Conservation (phyloP, 2,329 filamentous ascomycete genomes). For the Sporothrix brasiliensis region DNA sequence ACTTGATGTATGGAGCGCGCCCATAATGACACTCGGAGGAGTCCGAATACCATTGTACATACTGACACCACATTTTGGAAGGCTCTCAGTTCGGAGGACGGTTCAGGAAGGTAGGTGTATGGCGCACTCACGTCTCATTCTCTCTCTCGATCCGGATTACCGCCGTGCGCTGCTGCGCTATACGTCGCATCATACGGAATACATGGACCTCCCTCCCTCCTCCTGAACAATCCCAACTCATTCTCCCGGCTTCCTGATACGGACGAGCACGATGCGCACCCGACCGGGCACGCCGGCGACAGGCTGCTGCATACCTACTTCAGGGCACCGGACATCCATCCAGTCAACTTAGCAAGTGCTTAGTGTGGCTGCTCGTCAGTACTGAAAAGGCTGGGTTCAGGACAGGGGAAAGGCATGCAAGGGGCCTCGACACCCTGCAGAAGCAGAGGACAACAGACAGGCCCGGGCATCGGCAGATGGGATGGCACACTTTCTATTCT, state of each 20-base stretch:
- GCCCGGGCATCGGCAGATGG: conserved; percentile 3
- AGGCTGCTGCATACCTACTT: background rate
- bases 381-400: background rate
- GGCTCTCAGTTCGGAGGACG: background rate
- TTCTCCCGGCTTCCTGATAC: background rate
- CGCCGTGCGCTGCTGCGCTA: background rate
- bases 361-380: background rate
- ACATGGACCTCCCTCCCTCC: background rate
- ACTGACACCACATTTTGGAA: background rate
- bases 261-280: conserved; percentile 12
- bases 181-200: background rate
- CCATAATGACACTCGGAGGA: conserved; percentile 9
- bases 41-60: conserved; percentile 9
- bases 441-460: background rate
- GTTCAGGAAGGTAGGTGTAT: background rate
- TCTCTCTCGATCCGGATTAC: background rate
- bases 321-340: background rate
- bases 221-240: background rate
- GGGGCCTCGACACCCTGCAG: background rate
- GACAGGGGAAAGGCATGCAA: conserved; percentile 16
- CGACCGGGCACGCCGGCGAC: conserved; percentile 15
- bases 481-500: background rate
- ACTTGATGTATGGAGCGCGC: background rate
- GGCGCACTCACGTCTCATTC: too few species aligned
- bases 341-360: background rate